Evolutionary conservation across 2,329 filamentous ascomycete genomes (phyloP).

Genomic region (Pyrenophora teres): DNA sequence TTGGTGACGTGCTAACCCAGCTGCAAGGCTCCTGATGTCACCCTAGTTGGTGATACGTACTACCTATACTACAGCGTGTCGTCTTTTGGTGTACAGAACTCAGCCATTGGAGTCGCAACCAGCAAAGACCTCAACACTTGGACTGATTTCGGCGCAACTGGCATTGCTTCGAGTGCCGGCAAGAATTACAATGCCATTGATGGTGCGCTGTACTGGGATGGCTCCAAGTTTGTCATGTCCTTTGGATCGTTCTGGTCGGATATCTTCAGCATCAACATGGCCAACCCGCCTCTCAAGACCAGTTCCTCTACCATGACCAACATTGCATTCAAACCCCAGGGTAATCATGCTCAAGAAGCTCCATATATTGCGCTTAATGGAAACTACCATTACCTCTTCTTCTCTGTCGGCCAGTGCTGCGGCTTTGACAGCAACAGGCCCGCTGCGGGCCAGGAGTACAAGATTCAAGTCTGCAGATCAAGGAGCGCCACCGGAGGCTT

Average conservation of each 20-base stretch:
- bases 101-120: constrained; percentile 64
- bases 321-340: constrained; percentile 59
- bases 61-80: constrained; percentile 71
- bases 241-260: constrained; percentile 73
- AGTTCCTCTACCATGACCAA: constrained; percentile 49
- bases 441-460: constrained; percentile 65
- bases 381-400: constrained; percentile 68
- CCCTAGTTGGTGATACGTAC: constrained; percentile 62
- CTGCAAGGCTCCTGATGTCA: constrained; percentile 65
- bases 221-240: constrained; percentile 56
- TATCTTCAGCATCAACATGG: constrained; percentile 64
- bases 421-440: constrained; percentile 59
- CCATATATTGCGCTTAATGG: constrained; percentile 61
- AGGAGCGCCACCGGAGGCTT: constrained; percentile 59
- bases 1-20: not conserved
- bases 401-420: constrained; percentile 65
- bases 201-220: constrained; percentile 49
- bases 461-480: constrained; percentile 68
- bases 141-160: constrained; percentile 63
- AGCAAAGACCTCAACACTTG: constrained; percentile 59
- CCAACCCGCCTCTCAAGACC: constrained; percentile 38
- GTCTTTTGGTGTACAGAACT: constrained; percentile 64
- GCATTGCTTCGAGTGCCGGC: constrained; percentile 51
- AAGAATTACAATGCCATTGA: constrained; percentile 60
- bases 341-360: constrained; percentile 61